phyloP scores from a whole-genome alignment of 345 rosid species.

The Acer negundo region DNA sequence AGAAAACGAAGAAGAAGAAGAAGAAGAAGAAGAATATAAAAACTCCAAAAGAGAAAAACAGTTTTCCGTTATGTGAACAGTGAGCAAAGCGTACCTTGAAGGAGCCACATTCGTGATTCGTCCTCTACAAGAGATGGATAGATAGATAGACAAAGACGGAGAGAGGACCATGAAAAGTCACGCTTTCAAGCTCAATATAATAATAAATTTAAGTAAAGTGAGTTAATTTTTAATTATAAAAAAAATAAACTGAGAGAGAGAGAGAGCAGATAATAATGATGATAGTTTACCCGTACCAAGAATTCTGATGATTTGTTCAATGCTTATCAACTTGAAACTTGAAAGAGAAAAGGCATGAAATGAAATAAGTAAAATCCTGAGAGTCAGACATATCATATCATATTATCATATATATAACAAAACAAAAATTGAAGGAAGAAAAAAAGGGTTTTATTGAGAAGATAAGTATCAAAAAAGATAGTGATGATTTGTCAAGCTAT shows the following conservation, averaged over 20 bases:
- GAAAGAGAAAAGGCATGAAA: too few species aligned
- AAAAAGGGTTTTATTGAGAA: too few species aligned
- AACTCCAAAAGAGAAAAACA: slow-evolving; percentile 12
- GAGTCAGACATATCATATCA: too few species aligned
- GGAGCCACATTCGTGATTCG: slow-evolving; percentile 15
- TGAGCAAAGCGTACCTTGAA: slow-evolving; percentile 29
- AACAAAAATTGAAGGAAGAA: too few species aligned
- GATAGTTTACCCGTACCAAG: too few species aligned
- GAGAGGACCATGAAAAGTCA: slow-evolving; percentile 42
- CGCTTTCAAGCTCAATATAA: slow-evolving; percentile 35
- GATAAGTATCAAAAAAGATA: background rate
- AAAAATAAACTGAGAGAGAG: too few species aligned
- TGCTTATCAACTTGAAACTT: background rate
- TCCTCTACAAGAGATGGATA: slow-evolving; percentile 12
- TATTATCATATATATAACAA: too few species aligned
- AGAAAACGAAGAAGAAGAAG: background rate
- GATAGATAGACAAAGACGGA: background rate
- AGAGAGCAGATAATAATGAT: too few species aligned
- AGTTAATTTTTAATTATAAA: too few species aligned
- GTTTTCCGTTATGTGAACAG: slow-evolving; percentile 44
- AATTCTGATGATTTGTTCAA: too few species aligned
- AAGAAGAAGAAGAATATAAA: background rate
- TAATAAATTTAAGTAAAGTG: background rate
- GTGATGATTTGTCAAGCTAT: background rate
- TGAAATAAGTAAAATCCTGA: too few species aligned